Conservation (phyloP, 352 stramenopile species). For the Aphanomyces invadans region DNA sequence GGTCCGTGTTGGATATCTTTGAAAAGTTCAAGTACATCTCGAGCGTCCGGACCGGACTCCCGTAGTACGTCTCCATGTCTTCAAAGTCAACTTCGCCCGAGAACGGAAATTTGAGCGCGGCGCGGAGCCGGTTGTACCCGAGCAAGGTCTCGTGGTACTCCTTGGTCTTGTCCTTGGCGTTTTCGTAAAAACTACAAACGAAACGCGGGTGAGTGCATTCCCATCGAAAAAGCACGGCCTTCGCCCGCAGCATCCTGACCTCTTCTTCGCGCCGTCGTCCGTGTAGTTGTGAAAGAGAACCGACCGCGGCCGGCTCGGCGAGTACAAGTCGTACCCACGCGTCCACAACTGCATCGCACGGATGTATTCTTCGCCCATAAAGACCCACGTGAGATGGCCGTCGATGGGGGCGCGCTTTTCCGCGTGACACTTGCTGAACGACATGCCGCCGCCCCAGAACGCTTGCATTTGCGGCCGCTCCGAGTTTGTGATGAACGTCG, state of each 20-base stretch:
- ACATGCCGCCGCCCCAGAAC: conserved; percentile 27
- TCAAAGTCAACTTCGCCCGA: background rate
- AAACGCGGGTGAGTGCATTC: no score
- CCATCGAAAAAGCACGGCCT: background rate
- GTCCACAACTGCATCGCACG: conserved; percentile 27
- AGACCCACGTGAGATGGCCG: conserved; percentile 28
- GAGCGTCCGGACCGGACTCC: background rate
- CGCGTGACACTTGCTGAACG: conserved; percentile 30
- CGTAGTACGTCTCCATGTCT: background rate
- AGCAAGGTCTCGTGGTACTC: background rate
- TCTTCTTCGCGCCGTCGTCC: background rate
- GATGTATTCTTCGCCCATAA: conserved; percentile 28
- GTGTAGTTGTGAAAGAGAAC: conserved; percentile 72
- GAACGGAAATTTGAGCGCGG: background rate
- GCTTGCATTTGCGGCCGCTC: conserved; percentile 29
- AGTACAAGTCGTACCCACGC: conserved; percentile 29
- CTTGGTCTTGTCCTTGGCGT: background rate
- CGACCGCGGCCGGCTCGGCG: conserved; percentile 1
- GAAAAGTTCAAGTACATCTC: background rate
- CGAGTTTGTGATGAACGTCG: conserved; percentile 16
- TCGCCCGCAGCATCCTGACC: background rate
- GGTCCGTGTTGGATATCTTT: background rate
- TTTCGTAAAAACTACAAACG: background rate
- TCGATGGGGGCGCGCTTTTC: conserved; percentile 26
- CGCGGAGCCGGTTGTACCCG: conserved; percentile 3